Base-by-base conservation (phyloP, 305 asterid genomes). In the Fraxinus ornus region DNA sequence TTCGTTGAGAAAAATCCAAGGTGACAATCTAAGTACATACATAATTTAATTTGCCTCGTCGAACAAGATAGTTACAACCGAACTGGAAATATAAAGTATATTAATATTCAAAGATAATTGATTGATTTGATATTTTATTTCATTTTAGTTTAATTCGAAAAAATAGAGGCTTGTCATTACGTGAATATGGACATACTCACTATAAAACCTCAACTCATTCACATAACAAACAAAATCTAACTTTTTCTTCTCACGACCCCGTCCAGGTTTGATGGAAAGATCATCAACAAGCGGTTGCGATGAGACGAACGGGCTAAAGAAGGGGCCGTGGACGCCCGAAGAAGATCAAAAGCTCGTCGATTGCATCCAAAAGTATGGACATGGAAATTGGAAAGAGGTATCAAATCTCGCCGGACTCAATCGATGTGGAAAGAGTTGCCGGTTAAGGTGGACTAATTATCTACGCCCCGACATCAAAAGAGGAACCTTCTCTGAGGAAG, bases 381-480 rank as follows among this genome's bases (percentile, higher is more conserved):
- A 81, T 66, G 83, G 89, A 76, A 85, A 70, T 79, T 88, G 89
- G 89, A 85, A 83, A 57, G 83, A 72, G 55, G 81, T 88, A n/a
- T 82, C 89, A 1, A 86, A 60, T 73, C 82, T 86, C 3, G 89
- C 89, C 1, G 89, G 88, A 33, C 87, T 88, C 44, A 85, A 88
- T 80, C 80, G 91, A 82, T 86, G 89, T 30, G 88, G 90, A 3
- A 87, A 87, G 75, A 85, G 90, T 78, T 87, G 90, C 60, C 90
- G 88, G 57, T 84, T 88, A 9, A 80, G 91, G 66, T 88, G 89
- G 91, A 88, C 88, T 1, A 88, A 88, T n/a, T 88, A 88, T 77
- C 91, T 88, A 75, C 87, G 91, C 75, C 91, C 91, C 1, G 89
- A 86, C 28, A 83, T 88, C 84, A 88, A 86, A 78, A 71, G 91